A percentile compares a stretch with the other conserved stretches of the same genome.
phyloP scores from a whole-genome alignment of 345 rosid genomes.

The Eucalyptus pauciflora region DNA sequence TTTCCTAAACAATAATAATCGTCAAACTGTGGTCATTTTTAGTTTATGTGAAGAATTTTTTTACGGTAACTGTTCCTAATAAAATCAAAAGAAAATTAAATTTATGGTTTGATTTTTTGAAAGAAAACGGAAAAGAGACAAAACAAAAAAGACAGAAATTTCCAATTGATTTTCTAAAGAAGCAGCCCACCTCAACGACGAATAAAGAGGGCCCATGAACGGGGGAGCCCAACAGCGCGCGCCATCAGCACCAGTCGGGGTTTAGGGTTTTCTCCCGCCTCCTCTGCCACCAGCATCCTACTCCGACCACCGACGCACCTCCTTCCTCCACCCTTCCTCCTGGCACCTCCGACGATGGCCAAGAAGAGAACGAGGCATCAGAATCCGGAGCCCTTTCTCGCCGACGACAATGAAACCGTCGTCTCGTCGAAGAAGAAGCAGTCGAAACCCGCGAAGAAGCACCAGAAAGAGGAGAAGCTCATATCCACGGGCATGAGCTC shows the following conservation, averaged over 20 bases:
- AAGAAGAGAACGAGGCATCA: constrained; percentile 53
- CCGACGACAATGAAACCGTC: constrained; percentile 13
- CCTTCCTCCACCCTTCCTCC: background rate
- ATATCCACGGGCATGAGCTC: constrained; percentile 64
- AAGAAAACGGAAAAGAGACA: background rate
- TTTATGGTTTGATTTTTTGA: background rate
- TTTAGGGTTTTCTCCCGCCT: background rate
- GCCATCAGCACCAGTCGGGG: background rate
- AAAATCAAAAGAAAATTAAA: background rate
- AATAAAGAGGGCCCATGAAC: background rate
- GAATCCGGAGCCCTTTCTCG: constrained; percentile 60
- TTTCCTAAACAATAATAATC: background rate
- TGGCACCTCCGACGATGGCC: background rate
- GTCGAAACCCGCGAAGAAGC: constrained; percentile 51
- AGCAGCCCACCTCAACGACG: background rate
- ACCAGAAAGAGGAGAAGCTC: constrained; percentile 53
- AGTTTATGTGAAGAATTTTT: background rate
- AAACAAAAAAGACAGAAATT: background rate
- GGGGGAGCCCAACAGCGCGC: background rate
- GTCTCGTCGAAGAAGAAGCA: constrained; percentile 48
- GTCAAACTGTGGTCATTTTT: background rate
- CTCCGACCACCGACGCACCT: background rate
- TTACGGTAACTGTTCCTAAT: background rate
- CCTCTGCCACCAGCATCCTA: background rate
- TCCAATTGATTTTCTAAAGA: background rate